phyloP scores from a whole-genome alignment of 2,329 filamentous ascomycete species.

The Fusarium citri region DNA sequence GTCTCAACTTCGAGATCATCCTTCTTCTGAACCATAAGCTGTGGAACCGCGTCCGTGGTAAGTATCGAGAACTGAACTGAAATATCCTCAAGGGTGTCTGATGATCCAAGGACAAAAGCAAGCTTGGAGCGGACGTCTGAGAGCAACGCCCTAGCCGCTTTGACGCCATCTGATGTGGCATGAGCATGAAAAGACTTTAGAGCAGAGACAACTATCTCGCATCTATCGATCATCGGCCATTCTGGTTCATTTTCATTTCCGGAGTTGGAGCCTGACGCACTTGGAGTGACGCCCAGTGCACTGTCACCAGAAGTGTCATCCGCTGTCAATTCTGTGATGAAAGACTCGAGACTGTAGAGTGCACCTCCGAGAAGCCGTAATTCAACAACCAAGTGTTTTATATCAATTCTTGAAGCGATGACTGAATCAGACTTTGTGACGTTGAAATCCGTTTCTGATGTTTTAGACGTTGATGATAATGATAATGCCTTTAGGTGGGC shows the following conservation, averaged over 20 bases:
- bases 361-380: conserved; percentile 40
- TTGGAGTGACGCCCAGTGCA: conserved; percentile 16
- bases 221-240: conserved; percentile 41
- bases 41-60: conserved; percentile 30
- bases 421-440: not conserved
- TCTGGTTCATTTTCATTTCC: conserved; percentile 10
- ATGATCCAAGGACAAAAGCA: conserved; percentile 41
- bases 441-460: not conserved
- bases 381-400: conserved; percentile 38
- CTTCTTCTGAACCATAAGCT: conserved; percentile 23
- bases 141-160: conserved; percentile 35
- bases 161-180: conserved; percentile 37
- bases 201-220: conserved; percentile 35
- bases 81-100: conserved; percentile 42
- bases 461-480: not conserved
- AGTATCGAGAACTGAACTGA: conserved; percentile 38
- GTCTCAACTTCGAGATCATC: conserved; percentile 2
- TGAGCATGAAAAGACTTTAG: conserved; percentile 25
- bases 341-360: conserved; percentile 41
- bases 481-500: conserved; percentile 14
- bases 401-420: conserved; percentile 3
- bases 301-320: conserved; percentile 18
- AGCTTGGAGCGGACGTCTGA: conserved; percentile 40
- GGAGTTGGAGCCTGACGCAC: conserved; percentile 1
- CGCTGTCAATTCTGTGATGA: conserved; percentile 35